These are phyloP conservation scores for Trichosporon ovoides DNA, from an alignment of 1,284 basidiomycete species.

Conservation along the genomic window DNA sequence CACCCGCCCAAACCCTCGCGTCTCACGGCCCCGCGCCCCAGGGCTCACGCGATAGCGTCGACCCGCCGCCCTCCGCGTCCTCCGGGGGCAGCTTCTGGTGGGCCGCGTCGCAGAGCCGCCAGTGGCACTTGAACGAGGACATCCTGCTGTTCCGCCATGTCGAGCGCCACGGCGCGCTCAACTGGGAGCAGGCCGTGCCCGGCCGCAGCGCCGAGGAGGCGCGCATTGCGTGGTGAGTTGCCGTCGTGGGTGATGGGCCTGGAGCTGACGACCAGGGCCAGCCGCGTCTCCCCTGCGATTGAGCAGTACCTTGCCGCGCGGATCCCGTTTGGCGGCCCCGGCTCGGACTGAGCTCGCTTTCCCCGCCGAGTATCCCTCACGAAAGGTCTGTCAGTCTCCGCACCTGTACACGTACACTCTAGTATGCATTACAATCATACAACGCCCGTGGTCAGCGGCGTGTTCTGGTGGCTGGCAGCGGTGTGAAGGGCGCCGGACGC, in stretches of 20 bases:
- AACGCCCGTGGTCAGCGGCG: not conserved
- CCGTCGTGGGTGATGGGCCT: not conserved
- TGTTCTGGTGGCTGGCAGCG: not conserved
- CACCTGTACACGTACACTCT: not conserved
- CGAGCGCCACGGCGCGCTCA: not conserved
- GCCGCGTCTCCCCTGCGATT: not conserved
- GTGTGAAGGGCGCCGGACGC: no score
- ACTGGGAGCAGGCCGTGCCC: slow-evolving; percentile 5
- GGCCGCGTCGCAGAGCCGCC: not conserved
- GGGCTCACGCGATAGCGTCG: no score
- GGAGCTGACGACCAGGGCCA: not conserved
- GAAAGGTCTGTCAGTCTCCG: not conserved
- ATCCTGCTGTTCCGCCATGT: slow-evolving; percentile 3
- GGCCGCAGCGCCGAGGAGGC: slow-evolving; percentile 8
- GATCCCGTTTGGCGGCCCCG: not conserved
- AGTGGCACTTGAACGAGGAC: slow-evolving; percentile 10
- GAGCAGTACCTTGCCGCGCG: slow-evolving; percentile 4
- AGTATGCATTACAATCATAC: slow-evolving; percentile 4
- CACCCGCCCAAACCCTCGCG: no score
- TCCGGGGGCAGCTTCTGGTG: not conserved
- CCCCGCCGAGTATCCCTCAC: not conserved
- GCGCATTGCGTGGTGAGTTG: slow-evolving; percentile 6
- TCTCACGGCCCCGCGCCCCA: no score
- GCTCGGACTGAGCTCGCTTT: not conserved
- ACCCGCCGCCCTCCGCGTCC: no score